Evolutionary conservation across 257 asterid genomes (phyloP), one percentile per base, ranked within the genome.

Genomic region (Rhazya stricta): DNA sequence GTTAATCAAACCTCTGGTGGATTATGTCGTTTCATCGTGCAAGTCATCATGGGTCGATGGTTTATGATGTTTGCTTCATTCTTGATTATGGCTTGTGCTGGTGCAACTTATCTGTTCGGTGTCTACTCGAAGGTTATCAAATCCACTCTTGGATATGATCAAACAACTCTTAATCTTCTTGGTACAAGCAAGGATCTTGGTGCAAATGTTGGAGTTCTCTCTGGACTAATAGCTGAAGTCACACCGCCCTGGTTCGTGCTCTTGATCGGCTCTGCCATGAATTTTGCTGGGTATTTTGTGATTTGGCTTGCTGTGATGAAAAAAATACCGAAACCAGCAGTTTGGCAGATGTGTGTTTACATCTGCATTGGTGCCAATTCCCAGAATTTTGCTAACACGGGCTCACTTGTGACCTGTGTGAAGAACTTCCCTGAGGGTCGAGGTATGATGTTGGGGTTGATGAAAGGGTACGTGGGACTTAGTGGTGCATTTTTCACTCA

Each of bases 371-470:
- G 84, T 16, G 84, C 86, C 0, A 79, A 83, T 74, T 79, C 84
- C 6, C 86, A 83, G 66, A 79, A 83, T 41, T 79, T 83, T 43
- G 86, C 86, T 1, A 83, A 83, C 69, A 83, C 86, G 0, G 86
- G 81, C 5, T 69, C 83, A 15, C 77, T 82, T 15, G 86, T 83
- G 15, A 75, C 86, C 13, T 77, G 78, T 8, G 81, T 83, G 29
- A 80, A 74, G 48, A 80, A 83, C 32, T 83, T 80, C 74, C 86
- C 84, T 0, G 79, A 74, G 8, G 41, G 82, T 46, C 46, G 86
- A 30, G 86, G 84, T 8, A 74, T 77, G 80, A 36, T 83, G 82
- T 30, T 80, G 5, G 86, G 86, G 3, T 32, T 83, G 0, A 74
- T 83, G 78, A 83, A 83, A 57, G 86, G 86, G 0, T 79, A 46